Evolutionary conservation across 805 yeast genomes (phyloP).

Genomic region (Yarrowia osloensis): DNA sequence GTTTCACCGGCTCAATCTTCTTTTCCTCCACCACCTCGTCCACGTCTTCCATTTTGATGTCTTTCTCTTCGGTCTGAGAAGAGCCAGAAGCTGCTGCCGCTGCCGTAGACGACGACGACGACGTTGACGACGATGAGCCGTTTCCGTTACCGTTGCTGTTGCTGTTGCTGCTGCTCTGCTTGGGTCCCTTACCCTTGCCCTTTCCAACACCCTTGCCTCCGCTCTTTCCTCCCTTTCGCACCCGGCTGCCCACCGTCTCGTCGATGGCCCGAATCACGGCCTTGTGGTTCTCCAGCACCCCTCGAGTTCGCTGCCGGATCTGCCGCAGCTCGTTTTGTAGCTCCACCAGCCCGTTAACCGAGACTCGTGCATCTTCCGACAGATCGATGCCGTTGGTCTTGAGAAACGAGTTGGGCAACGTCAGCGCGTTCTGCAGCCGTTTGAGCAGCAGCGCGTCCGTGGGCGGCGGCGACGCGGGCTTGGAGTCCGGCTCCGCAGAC

Average conservation of each 20-base stretch:
- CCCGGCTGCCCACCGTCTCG: constrained; percentile 10
- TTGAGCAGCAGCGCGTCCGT: not conserved
- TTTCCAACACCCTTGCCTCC: constrained; percentile 14
- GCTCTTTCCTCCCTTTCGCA: constrained; percentile 7
- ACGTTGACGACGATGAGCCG: not conserved
- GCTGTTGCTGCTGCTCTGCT: not conserved
- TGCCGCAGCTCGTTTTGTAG: constrained; percentile 21
- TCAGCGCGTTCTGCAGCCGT: constrained; percentile 16
- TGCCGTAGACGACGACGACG: too few relatives aligned
- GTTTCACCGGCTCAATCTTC: constrained; percentile 8
- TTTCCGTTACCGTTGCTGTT: too few relatives aligned
- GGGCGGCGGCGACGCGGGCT: constrained; percentile 14
- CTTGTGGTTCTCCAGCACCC: constrained; percentile 25
- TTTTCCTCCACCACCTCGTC: not conserved
- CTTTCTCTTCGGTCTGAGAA: not conserved
- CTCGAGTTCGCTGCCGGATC: constrained; percentile 8
- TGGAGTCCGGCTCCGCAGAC: constrained; percentile 13
- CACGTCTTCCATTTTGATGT: not conserved
- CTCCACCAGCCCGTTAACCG: constrained; percentile 17
- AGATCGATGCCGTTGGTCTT: constrained; percentile 20
- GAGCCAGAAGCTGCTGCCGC: not conserved
- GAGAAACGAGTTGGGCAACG: constrained; percentile 16
- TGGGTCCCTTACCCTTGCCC: constrained; percentile 21
- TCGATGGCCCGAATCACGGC: constrained; percentile 17
- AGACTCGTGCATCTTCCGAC: constrained; percentile 8